Percentiles rank a stretch among this genome's conserved stretches.
Evolutionary conservation across 768 basidiomycete species (phyloP).

Genomic region (Termitomyces sp.): DNA sequence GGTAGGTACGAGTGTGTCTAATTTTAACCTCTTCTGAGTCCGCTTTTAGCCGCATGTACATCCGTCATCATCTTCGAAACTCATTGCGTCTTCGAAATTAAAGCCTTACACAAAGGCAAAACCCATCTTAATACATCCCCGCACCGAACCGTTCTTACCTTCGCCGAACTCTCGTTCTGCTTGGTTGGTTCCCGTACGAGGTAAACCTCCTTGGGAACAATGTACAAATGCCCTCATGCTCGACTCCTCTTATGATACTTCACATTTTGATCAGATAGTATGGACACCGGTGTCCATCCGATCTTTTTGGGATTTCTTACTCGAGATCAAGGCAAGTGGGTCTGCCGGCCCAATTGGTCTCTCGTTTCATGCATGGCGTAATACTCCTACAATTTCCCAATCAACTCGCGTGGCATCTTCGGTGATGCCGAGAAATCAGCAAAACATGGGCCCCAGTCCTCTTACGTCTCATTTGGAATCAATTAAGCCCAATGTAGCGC

Average conservation of each 20-base stretch:
- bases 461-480: neutral
- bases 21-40: constrained; percentile 9
- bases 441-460: neutral
- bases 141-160: constrained; percentile 15
- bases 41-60: constrained; percentile 30
- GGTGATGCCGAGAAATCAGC: neutral
- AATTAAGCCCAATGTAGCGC: neutral
- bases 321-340: constrained; percentile 28
- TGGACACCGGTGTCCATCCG: constrained; percentile 43
- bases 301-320: constrained; percentile 47
- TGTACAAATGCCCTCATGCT: constrained; percentile 38
- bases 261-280: constrained; percentile 22
- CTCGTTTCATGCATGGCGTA: constrained; percentile 33
- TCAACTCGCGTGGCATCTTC: neutral
- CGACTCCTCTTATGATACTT: constrained; percentile 19
- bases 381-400: neutral
- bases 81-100: constrained; percentile 16
- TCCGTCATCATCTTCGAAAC: constrained; percentile 19
- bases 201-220: constrained; percentile 36
- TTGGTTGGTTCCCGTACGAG: constrained; percentile 57
- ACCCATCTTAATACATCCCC: constrained; percentile 32
- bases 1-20: constrained; percentile 25
- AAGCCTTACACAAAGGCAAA: constrained; percentile 27
- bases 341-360: constrained; percentile 42
- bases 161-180: constrained; percentile 35